Evolutionary conservation across 352 stramenopile species (phyloP).

Genomic region (Phytopythium sindhum): DNA sequence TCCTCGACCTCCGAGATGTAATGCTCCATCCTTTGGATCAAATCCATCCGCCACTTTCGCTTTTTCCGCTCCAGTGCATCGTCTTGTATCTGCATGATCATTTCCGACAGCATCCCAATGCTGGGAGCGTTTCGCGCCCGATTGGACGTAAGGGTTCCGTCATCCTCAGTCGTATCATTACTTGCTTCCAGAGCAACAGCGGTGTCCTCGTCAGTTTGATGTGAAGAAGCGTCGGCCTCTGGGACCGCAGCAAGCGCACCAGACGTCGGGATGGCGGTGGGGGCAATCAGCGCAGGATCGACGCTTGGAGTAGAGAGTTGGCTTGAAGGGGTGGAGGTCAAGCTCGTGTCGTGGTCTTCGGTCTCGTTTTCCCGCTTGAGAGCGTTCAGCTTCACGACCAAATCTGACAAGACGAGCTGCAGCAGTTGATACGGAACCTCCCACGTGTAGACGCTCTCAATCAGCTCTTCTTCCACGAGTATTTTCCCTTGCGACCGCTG

Average conservation of each 20-base stretch:
- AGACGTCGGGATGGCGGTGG: constrained; percentile 13
- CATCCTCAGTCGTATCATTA: background rate
- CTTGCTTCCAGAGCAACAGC: background rate
- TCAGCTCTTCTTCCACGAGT: constrained; percentile 81
- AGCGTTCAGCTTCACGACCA: constrained; percentile 64
- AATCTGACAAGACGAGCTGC: constrained; percentile 70
- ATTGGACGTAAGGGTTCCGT: constrained; percentile 15
- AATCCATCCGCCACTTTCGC: constrained; percentile 70
- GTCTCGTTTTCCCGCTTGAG: constrained; percentile 49
- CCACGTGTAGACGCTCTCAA: constrained; percentile 88
- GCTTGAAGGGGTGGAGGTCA: constrained; percentile 46
- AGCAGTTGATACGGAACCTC: constrained; percentile 83
- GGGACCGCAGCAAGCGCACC: constrained; percentile 29
- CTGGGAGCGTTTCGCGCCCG: constrained; percentile 32
- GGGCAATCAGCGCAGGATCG: constrained; percentile 18
- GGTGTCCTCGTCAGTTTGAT: background rate
- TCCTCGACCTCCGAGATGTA: constrained; percentile 82
- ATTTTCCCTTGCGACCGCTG: constrained; percentile 54
- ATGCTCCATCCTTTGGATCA: constrained; percentile 74
- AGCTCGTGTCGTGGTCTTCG: constrained; percentile 31
- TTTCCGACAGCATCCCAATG: constrained; percentile 79
- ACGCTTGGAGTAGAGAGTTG: constrained; percentile 44
- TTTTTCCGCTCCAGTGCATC: constrained; percentile 78
- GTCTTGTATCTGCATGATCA: constrained; percentile 87
- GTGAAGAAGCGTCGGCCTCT: constrained; percentile 18